phyloP scores from a whole-genome alignment of 352 stramenopile species.

The Phytopythium oedochilum region DNA sequence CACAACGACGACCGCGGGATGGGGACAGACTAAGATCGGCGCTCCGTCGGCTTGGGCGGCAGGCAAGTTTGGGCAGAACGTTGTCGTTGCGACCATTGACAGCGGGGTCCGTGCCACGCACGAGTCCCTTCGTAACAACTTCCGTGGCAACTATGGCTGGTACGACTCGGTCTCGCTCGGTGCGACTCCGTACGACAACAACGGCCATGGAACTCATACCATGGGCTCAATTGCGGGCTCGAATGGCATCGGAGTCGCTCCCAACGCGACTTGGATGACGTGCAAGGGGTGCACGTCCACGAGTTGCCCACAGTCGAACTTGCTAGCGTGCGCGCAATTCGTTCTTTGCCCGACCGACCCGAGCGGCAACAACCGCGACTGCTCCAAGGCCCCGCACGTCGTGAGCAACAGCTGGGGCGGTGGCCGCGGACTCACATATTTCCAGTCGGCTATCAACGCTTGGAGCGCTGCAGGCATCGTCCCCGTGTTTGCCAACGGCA shows the following conservation, averaged over 20 bases:
- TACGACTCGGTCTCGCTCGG: conserved; percentile 29
- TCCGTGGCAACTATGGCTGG: conserved; percentile 29
- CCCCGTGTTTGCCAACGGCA: conserved; percentile 46
- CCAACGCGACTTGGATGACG: conserved; percentile 40
- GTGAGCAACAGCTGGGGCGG: conserved; percentile 58
- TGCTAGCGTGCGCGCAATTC: conserved; percentile 28
- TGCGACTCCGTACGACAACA: conserved; percentile 29
- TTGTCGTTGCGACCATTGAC: conserved; percentile 37
- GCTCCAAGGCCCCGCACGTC: conserved; percentile 40
- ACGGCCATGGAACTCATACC: conserved; percentile 49
- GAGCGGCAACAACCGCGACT: conserved; percentile 40
- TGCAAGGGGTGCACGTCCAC: conserved; percentile 36
- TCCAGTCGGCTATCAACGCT: conserved; percentile 28
- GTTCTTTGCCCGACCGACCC: conserved; percentile 55
- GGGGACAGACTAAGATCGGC: conserved; percentile 29
- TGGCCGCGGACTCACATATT: conserved; percentile 25
- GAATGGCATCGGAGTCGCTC: conserved; percentile 35
- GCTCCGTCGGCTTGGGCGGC: conserved; percentile 27
- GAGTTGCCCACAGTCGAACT: conserved; percentile 12
- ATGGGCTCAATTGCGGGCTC: conserved; percentile 40
- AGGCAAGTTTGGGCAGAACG: conserved; percentile 19
- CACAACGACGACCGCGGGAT: conserved; percentile 19
- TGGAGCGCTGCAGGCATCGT: conserved; percentile 46
- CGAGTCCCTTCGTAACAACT: conserved; percentile 28
- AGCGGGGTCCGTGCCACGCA: conserved; percentile 31